Conservation (phyloP, 1,284 basidiomycete species). For the Trametes versicolor region DNA sequence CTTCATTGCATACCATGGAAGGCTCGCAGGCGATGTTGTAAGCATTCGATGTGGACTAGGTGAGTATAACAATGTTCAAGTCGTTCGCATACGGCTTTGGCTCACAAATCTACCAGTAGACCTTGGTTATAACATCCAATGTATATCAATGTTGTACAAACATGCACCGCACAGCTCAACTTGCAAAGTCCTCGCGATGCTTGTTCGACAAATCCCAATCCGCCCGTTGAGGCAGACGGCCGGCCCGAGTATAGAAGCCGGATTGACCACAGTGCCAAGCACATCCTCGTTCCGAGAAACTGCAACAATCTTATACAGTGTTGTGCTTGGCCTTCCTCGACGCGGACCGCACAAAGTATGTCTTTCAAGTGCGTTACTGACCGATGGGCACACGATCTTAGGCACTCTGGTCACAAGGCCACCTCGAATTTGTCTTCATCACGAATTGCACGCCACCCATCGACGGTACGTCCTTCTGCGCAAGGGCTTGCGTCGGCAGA, state of each 20-base stretch:
- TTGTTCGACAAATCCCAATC: background rate
- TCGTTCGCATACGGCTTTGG: no score
- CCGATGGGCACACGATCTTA: background rate
- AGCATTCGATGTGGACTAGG: background rate
- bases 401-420: background rate
- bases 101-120: no score
- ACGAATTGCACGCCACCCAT: background rate
- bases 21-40: no score
- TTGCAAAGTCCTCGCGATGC: background rate
- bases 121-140: no score
- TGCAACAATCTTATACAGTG: background rate
- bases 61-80: background rate
- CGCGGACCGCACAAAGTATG: background rate
- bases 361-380: background rate
- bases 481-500: constrained; percentile 5
- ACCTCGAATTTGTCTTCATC: background rate
- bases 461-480: background rate
- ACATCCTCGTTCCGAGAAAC: background rate
- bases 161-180: background rate
- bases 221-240: background rate
- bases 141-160: background rate
- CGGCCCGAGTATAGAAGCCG: background rate
- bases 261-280: background rate
- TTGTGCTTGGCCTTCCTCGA: background rate
- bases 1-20: no score